phyloP scores from a whole-genome alignment of 805 yeast species.

The Saccharomycopsis sp. region DNA sequence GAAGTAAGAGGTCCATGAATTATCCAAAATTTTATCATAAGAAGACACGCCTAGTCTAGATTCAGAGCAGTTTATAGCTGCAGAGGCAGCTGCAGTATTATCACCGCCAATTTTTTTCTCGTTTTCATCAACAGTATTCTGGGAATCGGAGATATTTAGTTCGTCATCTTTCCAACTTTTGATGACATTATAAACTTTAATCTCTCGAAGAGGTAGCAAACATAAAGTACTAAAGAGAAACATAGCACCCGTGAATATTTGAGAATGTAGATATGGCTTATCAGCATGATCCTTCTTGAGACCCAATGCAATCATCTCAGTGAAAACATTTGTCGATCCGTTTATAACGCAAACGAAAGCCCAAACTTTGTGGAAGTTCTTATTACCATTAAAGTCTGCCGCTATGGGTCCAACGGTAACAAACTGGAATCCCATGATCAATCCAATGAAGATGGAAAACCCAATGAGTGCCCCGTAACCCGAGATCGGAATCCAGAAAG shows the following conservation, averaged over 20 bases:
- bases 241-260: conserved; percentile 34
- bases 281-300: conserved; percentile 28
- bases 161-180: conserved; percentile 21
- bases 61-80: background rate
- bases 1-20: background rate
- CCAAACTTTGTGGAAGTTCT: conserved; percentile 35
- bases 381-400: conserved; percentile 36
- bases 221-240: conserved; percentile 28
- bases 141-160: background rate
- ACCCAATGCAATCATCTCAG: conserved; percentile 51
- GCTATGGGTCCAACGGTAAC: conserved; percentile 34
- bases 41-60: background rate
- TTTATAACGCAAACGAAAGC: conserved; percentile 29
- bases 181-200: conserved; percentile 28
- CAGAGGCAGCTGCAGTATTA: background rate
- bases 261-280: conserved; percentile 33
- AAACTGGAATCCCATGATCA: conserved; percentile 39
- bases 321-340: conserved; percentile 33
- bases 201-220: conserved; percentile 32
- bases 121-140: conserved; percentile 1
- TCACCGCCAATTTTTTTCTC: background rate
- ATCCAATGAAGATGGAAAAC: conserved; percentile 39
- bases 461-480: conserved; percentile 36
- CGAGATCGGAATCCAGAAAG: conserved; percentile 43
- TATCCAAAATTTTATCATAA: conserved; percentile 2